A percentile compares a stretch with the other conserved stretches of the same genome.
Evolutionary conservation across 306 rosid species (phyloP).

Genomic region (Rosa multiflora): DNA sequence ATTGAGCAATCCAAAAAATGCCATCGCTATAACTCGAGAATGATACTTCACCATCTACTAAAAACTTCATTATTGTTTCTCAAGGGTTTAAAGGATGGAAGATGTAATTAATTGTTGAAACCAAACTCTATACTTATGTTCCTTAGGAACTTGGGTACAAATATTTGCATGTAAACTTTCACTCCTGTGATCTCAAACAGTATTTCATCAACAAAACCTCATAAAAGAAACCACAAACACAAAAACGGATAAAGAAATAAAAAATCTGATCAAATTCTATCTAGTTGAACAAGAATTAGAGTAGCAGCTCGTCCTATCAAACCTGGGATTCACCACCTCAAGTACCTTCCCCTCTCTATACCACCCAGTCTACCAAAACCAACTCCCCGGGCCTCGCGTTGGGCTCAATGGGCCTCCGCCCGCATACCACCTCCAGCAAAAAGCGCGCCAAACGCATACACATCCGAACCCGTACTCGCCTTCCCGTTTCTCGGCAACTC

Average conservation of each 20-base stretch:
- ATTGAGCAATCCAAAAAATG: no score
- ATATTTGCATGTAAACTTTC: neutral
- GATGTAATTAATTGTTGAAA: no score
- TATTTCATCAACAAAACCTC: neutral
- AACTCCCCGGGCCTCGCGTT: constrained; percentile 51
- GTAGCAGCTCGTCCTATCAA: constrained; percentile 39
- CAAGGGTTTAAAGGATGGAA: no score
- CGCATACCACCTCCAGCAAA: constrained; percentile 67
- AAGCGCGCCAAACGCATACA: constrained; percentile 73
- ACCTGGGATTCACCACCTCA: constrained; percentile 50
- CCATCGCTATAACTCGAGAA: no score
- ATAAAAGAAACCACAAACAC: neutral
- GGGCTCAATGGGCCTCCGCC: constrained; percentile 74
- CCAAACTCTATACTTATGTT: neutral
- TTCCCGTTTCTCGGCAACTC: constrained; percentile 74
- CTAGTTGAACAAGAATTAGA: constrained; percentile 48
- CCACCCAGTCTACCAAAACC: constrained; percentile 74
- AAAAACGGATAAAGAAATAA: neutral
- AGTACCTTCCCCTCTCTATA: constrained; percentile 44
- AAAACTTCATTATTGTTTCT: no score
- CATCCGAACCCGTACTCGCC: constrained; percentile 70
- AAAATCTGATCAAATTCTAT: constrained; percentile 17
- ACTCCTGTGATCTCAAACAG: neutral
- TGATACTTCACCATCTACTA: no score
- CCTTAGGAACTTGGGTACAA: neutral